Base-by-base conservation (phyloP, 1,139 yeast genomes). In the Eremothecium cymbalariae region DNA sequence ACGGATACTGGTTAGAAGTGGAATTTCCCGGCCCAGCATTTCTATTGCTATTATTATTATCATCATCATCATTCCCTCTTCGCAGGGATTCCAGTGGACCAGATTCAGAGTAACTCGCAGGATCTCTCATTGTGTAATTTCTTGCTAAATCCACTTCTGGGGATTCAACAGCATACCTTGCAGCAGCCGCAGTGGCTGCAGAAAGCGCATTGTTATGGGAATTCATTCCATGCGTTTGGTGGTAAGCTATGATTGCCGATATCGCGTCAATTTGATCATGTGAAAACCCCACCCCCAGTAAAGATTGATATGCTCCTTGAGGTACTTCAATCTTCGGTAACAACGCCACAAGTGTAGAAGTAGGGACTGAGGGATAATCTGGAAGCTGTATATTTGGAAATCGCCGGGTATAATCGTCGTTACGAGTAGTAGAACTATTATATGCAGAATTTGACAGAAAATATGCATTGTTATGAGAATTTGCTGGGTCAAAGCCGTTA, bases 221-320 rank as follows among this genome's bases (percentile, higher is more conserved):
- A 13, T 8, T 14, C 8, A 14, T 11, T 4, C 30, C 30, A 4
- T 18, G n/a, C 36, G 43, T 45, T 52, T 77, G 81, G 53, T 79
- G 81, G 47, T 76, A 81, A 0, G 86, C 88, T 25, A 79, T 74
- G 36, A 80, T 62, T 1, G 84, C 83, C 16, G 83, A 75, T 27
- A 80, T 62, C 3, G 83, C 74, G 50, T 78, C 85, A 14, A 80
- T 78, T 53, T 80, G 88, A 29, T 73, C 74, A 41, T 68, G 73
- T 5, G 74, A 64, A 31, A 79, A 64, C 0, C 90, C 90, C 1
- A 79, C 83, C 14, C 74, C 70, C 12, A 68, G 69, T 31, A 80
- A 57, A 1, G 84, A 71, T 14, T 65, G 61, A 43, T 74, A 70
- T 1, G 86, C 88, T 4, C 84, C 84, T 4, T 76, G 77, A 1